Base-by-base conservation (phyloP, 257 asterid genomes). In the Przewalskia tangutica region DNA sequence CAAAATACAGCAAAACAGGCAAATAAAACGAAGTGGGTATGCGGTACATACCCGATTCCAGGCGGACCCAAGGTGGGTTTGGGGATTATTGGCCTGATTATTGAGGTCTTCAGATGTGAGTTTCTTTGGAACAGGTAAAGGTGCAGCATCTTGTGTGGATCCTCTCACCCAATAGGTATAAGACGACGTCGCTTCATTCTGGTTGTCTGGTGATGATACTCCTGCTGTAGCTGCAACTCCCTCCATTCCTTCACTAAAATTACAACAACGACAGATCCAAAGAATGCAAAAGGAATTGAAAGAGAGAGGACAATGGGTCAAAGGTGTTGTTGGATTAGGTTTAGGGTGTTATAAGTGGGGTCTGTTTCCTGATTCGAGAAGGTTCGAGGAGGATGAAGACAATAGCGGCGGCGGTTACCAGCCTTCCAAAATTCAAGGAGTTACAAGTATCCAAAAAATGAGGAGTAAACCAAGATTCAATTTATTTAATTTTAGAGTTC, bases 151-250 rank as follows among this genome's bases (percentile, higher is more conserved):
- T 60, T 87, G 82, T 77, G 90, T 87, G 73, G 81, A 78, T 81
- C 84, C 90, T 27, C 94, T 87, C 36, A 91, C 91, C 94, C 91
- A 89, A 51, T 89, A 91, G 59, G 91, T 91, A 89, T 91, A 91
- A 73, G 79, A 73, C 0, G 94, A 86, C 46, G 90, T 82, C 6
- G 91, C 60, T 75, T 84, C 85, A 66, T 66, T 82, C 76, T 77
- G 71, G 64, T 84, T 83, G 58, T 87, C 91, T 60, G 85, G 70
- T 55, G 92, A 70, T 53, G 84, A 70, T 53, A 83, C 70, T 84
- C 48, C 75, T 8, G 53, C 53, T 2, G 53, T 46, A 46, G 89
- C 89, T 70, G 90, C 86, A 77, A 85, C 89, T 62, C 86, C 91
- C 84, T 90, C 93, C 93, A 90, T 90, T 67, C 10, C 67, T 8